Conservation (phyloP, 2,329 filamentous ascomycete genomes). For the Pseudogymnoascus sp. region DNA sequence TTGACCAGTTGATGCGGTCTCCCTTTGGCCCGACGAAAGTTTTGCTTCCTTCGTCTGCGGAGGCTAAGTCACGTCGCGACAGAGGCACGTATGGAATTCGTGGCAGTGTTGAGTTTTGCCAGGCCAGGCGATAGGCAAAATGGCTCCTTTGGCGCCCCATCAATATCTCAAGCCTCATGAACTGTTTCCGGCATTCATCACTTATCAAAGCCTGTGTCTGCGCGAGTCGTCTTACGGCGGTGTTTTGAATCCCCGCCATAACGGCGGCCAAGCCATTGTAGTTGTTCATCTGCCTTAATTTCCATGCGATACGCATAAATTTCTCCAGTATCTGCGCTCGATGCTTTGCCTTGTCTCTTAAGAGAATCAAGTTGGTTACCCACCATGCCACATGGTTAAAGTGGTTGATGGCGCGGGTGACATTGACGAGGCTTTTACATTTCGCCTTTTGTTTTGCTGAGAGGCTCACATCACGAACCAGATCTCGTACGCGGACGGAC, state of each 20-base stretch:
- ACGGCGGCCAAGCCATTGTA: constrained; percentile 95
- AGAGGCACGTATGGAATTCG: constrained; percentile 90
- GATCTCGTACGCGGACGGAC: constrained; percentile 83
- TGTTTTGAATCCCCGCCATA: constrained; percentile 83
- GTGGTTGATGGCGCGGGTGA: constrained; percentile 89
- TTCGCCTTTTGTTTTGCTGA: constrained; percentile 62
- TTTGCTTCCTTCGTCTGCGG: constrained; percentile 83
- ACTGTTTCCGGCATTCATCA: constrained; percentile 66
- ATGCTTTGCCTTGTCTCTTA: constrained; percentile 94
- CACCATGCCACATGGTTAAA: constrained; percentile 81
- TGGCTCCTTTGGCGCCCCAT: constrained; percentile 92
- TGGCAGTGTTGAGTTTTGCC: constrained; percentile 87
- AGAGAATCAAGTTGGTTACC: constrained; percentile 74
- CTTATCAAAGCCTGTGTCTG: constrained; percentile 73
- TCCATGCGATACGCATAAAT: constrained; percentile 83
- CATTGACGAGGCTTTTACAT: constrained; percentile 70
- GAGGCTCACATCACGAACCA: constrained; percentile 83
- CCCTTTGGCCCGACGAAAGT: constrained; percentile 71
- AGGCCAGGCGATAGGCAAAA: constrained; percentile 91
- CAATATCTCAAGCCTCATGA: constrained; percentile 77
- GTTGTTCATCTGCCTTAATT: constrained; percentile 86
- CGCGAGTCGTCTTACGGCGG: constrained; percentile 71
- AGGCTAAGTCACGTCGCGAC: constrained; percentile 80
- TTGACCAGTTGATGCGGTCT: constrained; percentile 90
- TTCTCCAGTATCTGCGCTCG: constrained; percentile 86